Evolutionary conservation across 768 basidiomycete genomes (phyloP), one percentile per base, ranked within the genome.

Genomic region (Hypholoma sublateritium): DNA sequence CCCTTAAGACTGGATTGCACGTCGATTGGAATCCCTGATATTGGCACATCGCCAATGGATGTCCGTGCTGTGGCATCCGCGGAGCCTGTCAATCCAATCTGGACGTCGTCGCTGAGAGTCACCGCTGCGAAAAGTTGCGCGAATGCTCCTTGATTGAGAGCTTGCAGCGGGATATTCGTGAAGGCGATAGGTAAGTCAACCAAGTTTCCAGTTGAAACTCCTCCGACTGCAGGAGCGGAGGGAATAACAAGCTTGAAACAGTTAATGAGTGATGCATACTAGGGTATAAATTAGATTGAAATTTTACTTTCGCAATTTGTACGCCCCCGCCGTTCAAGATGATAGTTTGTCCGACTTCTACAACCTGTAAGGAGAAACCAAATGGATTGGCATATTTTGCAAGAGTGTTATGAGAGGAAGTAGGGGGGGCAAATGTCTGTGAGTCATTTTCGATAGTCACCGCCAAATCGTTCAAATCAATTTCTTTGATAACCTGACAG

Each of bases 351-450:
- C 78, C 76, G 2, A 83, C 73, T 59, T 80, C 75, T 11, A 84
- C 67, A 21, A 88, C 85, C 63, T 89, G 86, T 52, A 90, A 67
- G 11, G 84, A 81, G 71, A 91, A 91, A 3, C 88, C 88, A 66
- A 90, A 90, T 1, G 89, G 88, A 69, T 89, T 91, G 69, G 80
- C 82, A 68, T 87, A 88, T 59, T 76, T 71, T 14, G 83, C 85
- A 3, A 84, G 53, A 0, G 84, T 84, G 50, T 74, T 69, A 39
- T 78, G 70, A 4, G 86, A 88, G 59, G 82, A 80, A 0, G 86
- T 72, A n/a, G 79, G 72, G 0, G 88, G 86, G 1, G 81, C 79
- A 61, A 82, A 88, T 0, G 82, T 75, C 66, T 89, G 75, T 50
- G 76, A 75, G 37, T 75, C 74, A 6, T 74, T 76, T 24, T 78